Evolutionary conservation across 2,329 filamentous ascomycete species (phyloP).

Genomic region (Penicillium griseofulvum): DNA sequence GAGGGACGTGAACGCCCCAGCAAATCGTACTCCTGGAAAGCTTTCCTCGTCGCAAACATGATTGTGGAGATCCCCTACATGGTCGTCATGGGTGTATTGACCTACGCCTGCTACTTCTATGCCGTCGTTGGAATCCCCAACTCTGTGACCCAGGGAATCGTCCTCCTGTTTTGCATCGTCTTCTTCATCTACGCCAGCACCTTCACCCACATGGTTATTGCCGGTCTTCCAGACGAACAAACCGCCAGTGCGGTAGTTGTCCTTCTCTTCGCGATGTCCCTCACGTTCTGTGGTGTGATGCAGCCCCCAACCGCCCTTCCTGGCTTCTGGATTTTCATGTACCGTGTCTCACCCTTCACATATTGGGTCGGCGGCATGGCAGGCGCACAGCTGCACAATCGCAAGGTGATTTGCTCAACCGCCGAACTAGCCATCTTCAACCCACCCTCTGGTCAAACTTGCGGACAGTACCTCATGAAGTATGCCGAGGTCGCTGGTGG

Average conservation of each 20-base stretch:
- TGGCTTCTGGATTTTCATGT: conserved; percentile 65
- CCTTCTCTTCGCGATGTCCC: conserved; percentile 76
- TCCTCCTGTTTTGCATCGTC: conserved; percentile 71
- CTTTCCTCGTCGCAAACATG: conserved; percentile 80
- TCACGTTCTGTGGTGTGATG: conserved; percentile 72
- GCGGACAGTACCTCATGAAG: conserved; percentile 55
- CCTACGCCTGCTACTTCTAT: conserved; percentile 83
- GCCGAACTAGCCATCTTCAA: conserved; percentile 68
- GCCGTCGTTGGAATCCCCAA: conserved; percentile 63
- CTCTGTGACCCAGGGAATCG: conserved; percentile 67
- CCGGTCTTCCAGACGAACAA: conserved; percentile 70
- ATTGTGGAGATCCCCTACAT: conserved; percentile 85
- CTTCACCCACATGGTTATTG: conserved; percentile 76
- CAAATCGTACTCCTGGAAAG: conserved; percentile 81
- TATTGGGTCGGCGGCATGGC: conserved; percentile 61
- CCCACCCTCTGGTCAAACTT: conserved; percentile 58
- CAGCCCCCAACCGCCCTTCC: conserved; percentile 62
- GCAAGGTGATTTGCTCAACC: conserved; percentile 60
- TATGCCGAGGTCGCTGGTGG: conserved; percentile 55
- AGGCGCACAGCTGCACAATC: conserved; percentile 66
- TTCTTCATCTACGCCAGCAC: conserved; percentile 81
- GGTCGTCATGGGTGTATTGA: conserved; percentile 66
- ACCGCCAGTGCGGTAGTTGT: conserved; percentile 72
- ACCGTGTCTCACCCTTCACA: conserved; percentile 59
- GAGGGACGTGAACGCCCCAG: conserved; percentile 81